Evolutionary conservation across 768 basidiomycete species (phyloP).

Genomic region (Trametes sanguinea): DNA sequence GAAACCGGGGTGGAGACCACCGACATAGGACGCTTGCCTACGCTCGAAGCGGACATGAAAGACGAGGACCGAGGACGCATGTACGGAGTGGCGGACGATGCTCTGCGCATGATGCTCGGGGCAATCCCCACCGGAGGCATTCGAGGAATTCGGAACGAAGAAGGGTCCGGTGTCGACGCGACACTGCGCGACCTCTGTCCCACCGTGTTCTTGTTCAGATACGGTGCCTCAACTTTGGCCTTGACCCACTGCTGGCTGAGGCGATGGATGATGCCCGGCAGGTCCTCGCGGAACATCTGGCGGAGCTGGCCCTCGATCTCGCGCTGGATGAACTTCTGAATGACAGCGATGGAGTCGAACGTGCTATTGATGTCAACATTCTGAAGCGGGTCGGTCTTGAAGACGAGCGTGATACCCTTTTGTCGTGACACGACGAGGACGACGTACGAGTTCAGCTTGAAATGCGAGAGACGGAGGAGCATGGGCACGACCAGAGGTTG

Average conservation of each 20-base stretch:
- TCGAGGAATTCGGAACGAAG: conserved; percentile 22
- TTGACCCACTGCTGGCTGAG: conserved; percentile 96
- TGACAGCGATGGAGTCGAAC: conserved; percentile 97
- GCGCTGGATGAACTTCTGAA: conserved; percentile 95
- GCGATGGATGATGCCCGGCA: conserved; percentile 95
- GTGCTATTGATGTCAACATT: conserved; percentile 97
- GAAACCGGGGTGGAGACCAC: conserved; percentile 11
- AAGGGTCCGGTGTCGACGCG: conserved; percentile 23
- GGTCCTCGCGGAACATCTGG: conserved; percentile 97
- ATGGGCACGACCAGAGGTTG: conserved; percentile 97
- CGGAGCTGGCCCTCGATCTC: conserved; percentile 97
- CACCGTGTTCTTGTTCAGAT: conserved; percentile 54
- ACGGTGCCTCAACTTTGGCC: conserved; percentile 91
- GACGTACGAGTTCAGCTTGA: conserved; percentile 92
- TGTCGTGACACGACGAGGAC: conserved; percentile 97
- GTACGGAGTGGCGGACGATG: conserved; percentile 15
- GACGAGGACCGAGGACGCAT: conserved; percentile 27
- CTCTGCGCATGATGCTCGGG: conserved; percentile 18
- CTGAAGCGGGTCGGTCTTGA: conserved; percentile 98
- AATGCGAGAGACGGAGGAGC: conserved; percentile 94
- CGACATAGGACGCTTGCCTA: conserved; percentile 26
- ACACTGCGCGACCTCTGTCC: conserved; percentile 16
- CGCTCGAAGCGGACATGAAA: conserved; percentile 25
- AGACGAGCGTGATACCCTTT: conserved; percentile 98
- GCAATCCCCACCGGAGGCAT: conserved; percentile 23